Percentiles rank a stretch among this genome's conserved stretches.
Evolutionary conservation across 75 land plant species (phyloP).

Genomic region (Azolla pinnata): DNA sequence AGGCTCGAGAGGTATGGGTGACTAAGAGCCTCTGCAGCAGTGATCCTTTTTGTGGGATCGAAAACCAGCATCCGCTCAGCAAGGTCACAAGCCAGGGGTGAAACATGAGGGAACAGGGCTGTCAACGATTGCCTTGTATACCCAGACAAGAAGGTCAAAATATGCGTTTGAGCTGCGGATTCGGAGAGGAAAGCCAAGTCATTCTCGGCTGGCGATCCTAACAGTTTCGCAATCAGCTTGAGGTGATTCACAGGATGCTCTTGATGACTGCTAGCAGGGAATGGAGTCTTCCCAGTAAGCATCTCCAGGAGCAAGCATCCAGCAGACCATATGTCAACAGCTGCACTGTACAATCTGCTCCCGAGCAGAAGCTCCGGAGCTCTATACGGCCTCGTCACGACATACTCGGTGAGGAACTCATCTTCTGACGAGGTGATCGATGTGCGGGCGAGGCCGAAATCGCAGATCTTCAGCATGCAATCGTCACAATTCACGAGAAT

Average conservation of each 20-base stretch:
- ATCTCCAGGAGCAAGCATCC: slow-evolving; percentile 12
- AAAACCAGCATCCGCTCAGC: slow-evolving; percentile 29
- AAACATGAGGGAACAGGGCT: slow-evolving; percentile 7
- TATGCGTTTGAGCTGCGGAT: slow-evolving; percentile 59
- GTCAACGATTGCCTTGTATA: slow-evolving; percentile 9
- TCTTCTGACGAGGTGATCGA: slow-evolving; percentile 8
- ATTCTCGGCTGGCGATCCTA: slow-evolving; percentile 63
- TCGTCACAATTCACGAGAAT: slow-evolving; percentile 23
- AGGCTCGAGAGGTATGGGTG: slow-evolving; percentile 37
- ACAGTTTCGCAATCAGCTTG: slow-evolving; percentile 58
- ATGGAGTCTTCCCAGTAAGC: background rate
- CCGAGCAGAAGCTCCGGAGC: slow-evolving; percentile 37
- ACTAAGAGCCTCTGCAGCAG: slow-evolving; percentile 22
- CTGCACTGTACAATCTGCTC: slow-evolving; percentile 11
- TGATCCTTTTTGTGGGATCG: slow-evolving; percentile 28
- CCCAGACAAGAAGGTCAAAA: slow-evolving; percentile 43
- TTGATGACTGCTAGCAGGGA: slow-evolving; percentile 8
- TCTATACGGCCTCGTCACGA: slow-evolving; percentile 30
- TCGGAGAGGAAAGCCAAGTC: slow-evolving; percentile 65
- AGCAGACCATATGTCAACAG: slow-evolving; percentile 37
- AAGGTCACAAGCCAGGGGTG: slow-evolving; percentile 15
- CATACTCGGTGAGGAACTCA: slow-evolving; percentile 24
- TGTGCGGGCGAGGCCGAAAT: slow-evolving; percentile 27
- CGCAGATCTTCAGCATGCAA: slow-evolving; percentile 29
- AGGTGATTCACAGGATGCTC: slow-evolving; percentile 51